These are phyloP conservation scores for Lotmaria passim DNA, from an alignment of 208 protist genomes.

Conservation along the genomic window DNA sequence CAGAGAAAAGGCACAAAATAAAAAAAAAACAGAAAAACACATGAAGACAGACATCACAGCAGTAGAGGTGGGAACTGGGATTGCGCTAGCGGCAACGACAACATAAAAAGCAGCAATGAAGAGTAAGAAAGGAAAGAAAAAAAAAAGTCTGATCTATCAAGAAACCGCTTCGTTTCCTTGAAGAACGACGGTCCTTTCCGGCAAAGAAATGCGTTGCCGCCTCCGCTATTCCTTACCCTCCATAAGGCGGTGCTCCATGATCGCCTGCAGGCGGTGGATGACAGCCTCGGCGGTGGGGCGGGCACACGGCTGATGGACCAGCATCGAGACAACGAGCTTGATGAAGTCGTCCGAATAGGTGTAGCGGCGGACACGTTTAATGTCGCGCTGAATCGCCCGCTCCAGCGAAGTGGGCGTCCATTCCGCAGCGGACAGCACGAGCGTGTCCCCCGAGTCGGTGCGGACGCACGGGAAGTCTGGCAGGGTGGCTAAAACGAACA, in stretches of 20 bases:
- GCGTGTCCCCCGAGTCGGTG: constrained; percentile 50
- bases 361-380: constrained; percentile 39
- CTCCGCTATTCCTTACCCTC: constrained; percentile 21
- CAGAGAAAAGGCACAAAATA: no score
- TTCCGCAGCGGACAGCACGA: constrained; percentile 58
- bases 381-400: constrained; percentile 50
- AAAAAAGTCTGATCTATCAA: neutral
- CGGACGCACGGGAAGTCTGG: constrained; percentile 69
- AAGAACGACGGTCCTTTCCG: no score
- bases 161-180: no score
- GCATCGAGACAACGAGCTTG: constrained; percentile 70
- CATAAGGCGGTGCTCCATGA: constrained; percentile 68
- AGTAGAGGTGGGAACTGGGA: no score
- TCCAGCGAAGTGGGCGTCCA: constrained; percentile 59
- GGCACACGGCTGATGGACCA: constrained; percentile 50
- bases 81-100: no score
- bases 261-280: constrained; percentile 40
- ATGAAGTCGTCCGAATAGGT: constrained; percentile 70
- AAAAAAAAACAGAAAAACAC: neutral
- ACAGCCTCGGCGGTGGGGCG: constrained; percentile 56
- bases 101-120: neutral
- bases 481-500: constrained; percentile 77
- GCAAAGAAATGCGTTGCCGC: neutral
- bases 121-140: constrained; percentile 15
- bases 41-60: neutral